Conservation (phyloP, 768 basidiomycete genomes). For the Kwoniella sp. region DNA sequence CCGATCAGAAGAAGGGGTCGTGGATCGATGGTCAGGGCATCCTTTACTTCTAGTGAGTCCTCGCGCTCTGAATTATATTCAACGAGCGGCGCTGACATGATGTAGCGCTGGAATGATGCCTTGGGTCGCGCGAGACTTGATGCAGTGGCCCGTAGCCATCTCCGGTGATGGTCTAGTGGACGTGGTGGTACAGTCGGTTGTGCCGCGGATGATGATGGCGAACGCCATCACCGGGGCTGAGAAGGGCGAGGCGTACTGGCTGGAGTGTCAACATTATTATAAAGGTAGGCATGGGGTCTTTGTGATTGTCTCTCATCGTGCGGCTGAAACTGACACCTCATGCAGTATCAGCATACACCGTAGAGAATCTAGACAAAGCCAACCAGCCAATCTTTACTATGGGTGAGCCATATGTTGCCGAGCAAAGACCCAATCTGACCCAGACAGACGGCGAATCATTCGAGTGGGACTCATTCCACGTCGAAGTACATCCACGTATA, state of each 20-base stretch:
- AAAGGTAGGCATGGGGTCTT: slow-evolving; percentile 30
- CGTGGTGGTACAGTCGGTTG: slow-evolving; percentile 45
- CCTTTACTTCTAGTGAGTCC: slow-evolving; percentile 46
- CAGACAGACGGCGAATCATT: slow-evolving; percentile 45
- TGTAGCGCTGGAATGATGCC: slow-evolving; percentile 38
- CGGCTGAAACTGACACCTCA: background rate
- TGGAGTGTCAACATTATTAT: slow-evolving; percentile 48
- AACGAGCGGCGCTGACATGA: background rate
- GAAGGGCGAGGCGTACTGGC: slow-evolving; percentile 44
- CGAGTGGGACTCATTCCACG: slow-evolving; percentile 38
- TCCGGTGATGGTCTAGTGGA: slow-evolving; percentile 47
- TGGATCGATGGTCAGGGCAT: slow-evolving; percentile 47
- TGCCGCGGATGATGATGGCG: slow-evolving; percentile 35
- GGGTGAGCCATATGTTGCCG: slow-evolving; percentile 25
- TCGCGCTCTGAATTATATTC: background rate
- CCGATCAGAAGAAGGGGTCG: slow-evolving; percentile 8
- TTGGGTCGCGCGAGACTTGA: slow-evolving; percentile 43
- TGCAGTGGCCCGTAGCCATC: slow-evolving; percentile 47
- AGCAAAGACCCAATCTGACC: background rate
- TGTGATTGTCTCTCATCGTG: background rate
- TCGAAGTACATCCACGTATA: slow-evolving; percentile 43
- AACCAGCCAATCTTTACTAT: slow-evolving; percentile 37
- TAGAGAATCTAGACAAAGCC: slow-evolving; percentile 38
- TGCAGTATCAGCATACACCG: slow-evolving; percentile 39
- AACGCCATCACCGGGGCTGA: slow-evolving; percentile 42